Conservation (phyloP, 1,139 yeast species). For the Saccharomyces hybrid region DNA sequence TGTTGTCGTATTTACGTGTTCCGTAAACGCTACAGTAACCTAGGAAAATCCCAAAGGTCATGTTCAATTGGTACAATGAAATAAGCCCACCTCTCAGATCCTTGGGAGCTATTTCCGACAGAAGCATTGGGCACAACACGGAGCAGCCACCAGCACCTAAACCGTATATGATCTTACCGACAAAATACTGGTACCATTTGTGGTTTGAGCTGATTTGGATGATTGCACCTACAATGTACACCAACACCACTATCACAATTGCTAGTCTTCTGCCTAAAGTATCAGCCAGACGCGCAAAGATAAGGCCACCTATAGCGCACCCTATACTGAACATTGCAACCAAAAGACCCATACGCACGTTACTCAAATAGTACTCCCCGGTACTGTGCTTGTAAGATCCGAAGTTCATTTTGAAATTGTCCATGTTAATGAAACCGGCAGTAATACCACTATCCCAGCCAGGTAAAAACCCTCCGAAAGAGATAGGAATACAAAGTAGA, state of each 20-base stretch:
- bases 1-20: slow-evolving; percentile 37
- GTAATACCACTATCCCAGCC: slow-evolving; percentile 75
- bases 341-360: slow-evolving; percentile 50
- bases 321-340: slow-evolving; percentile 60
- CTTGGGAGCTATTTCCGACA: slow-evolving; percentile 55
- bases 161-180: slow-evolving; percentile 56
- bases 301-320: slow-evolving; percentile 54
- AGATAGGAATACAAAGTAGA: neutral
- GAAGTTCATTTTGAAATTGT: slow-evolving; percentile 47
- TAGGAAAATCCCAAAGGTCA: slow-evolving; percentile 50
- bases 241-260: slow-evolving; percentile 44
- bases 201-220: slow-evolving; percentile 49
- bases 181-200: slow-evolving; percentile 43
- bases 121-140: slow-evolving; percentile 52
- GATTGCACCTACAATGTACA: slow-evolving; percentile 52
- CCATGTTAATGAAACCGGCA: slow-evolving; percentile 66
- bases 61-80: slow-evolving; percentile 53
- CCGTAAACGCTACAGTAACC: slow-evolving; percentile 55
- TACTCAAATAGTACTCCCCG: slow-evolving; percentile 37
- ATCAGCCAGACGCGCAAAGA: slow-evolving; percentile 47
- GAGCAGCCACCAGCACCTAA: slow-evolving; percentile 54
- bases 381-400: slow-evolving; percentile 33
- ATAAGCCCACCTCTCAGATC: slow-evolving; percentile 58
- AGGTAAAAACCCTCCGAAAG: neutral
- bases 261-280: slow-evolving; percentile 52